Conservation (phyloP, 441 rosid species). For the Corymbia citriodora region DNA sequence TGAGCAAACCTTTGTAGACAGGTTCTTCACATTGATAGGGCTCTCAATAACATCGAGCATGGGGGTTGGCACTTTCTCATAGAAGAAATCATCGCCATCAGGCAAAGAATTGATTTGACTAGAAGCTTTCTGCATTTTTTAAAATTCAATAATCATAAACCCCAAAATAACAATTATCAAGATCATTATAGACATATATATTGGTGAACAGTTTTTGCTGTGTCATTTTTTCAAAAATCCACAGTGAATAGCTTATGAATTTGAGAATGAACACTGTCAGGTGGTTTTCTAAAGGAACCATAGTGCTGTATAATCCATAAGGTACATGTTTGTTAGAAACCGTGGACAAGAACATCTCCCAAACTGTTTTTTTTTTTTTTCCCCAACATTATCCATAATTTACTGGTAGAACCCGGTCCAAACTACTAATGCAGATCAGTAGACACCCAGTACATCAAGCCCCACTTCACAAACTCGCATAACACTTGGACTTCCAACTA, state of each 20-base stretch:
- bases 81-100: conserved; percentile 63
- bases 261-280: background rate
- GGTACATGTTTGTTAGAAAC: background rate
- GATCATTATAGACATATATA: background rate
- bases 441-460: background rate
- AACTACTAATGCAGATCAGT: background rate
- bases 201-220: background rate
- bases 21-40: conserved; percentile 70
- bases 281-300: background rate
- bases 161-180: background rate
- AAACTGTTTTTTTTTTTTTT: background rate
- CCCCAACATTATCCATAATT: background rate
- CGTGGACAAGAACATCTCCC: background rate
- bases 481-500: background rate
- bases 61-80: conserved; percentile 61
- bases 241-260: background rate
- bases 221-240: background rate
- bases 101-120: conserved; percentile 47
- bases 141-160: conserved; percentile 7
- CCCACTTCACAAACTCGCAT: background rate
- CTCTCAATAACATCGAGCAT: conserved; percentile 77
- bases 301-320: background rate
- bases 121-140: conserved; percentile 30
- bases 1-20: conserved; percentile 52
- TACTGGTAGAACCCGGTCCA: background rate